A percentile compares a stretch with the other conserved stretches of the same genome.
phyloP scores from a whole-genome alignment of 768 basidiomycete species.

The Psilocybe tampanensis region DNA sequence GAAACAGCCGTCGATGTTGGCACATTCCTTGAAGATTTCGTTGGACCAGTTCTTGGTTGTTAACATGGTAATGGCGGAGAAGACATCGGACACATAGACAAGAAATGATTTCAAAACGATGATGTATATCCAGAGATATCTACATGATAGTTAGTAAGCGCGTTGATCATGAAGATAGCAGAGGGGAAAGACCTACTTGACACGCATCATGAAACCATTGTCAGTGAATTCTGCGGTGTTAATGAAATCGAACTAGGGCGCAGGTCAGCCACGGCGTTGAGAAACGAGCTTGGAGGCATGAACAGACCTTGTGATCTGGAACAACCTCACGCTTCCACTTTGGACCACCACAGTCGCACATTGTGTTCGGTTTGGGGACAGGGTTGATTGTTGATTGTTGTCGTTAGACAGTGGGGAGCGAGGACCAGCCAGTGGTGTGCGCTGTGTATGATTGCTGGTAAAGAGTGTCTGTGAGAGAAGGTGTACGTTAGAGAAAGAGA shows the following conservation, averaged over 20 bases:
- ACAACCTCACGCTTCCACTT: conserved; percentile 98
- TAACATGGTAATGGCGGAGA: conserved; percentile 96
- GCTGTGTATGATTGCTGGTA: conserved; percentile 23
- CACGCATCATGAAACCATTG: conserved; percentile 82
- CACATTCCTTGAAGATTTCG: conserved; percentile 83
- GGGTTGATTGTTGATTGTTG: conserved; percentile 13
- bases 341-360: conserved; percentile 56
- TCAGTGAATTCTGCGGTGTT: conserved; percentile 92
- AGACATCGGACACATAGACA: conserved; percentile 97
- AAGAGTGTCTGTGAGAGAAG: conserved; percentile 22
- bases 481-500: conserved; percentile 29
- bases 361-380: conserved; percentile 22
- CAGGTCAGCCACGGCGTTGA: conserved; percentile 23
- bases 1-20: conserved; percentile 66
- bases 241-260: conserved; percentile 89
- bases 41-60: conserved; percentile 89
- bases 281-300: neutral
- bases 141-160: conserved; percentile 31
- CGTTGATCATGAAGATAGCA: neutral
- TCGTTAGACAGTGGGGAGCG: conserved; percentile 23
- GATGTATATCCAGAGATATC: conserved; percentile 93
- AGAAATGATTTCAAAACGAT: conserved; percentile 94
- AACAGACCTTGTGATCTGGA: conserved; percentile 91
- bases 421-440: conserved; percentile 60
- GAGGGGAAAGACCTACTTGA: conserved; percentile 61